Evolutionary conservation across 2,329 filamentous ascomycete genomes (phyloP), one percentile per base, ranked within the genome.

Genomic region (Aspergillus alliaceus): DNA sequence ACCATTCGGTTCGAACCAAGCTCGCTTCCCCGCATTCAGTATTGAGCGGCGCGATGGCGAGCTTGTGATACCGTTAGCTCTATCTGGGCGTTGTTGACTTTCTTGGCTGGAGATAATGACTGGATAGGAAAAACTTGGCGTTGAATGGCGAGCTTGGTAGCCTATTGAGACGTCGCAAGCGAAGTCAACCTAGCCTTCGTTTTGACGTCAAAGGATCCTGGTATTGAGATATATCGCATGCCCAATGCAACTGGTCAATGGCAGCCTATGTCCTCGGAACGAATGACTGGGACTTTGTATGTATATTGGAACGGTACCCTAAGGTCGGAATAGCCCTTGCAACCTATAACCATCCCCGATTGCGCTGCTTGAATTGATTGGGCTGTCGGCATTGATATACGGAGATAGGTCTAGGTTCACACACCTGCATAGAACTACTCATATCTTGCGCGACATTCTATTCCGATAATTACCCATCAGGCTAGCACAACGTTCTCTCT

Each of bases 21-120:
- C 6, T 22, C 44, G n/a, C 29, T 48, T 32, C 27, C 44, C 44
- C 44, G 14, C 44, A 48, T 29, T 8, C 12, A 20, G 18, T 14
- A 20, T 48, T 48, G 44, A 44, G 35, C 20, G 50, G 6, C 46
- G 27, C 14, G 24, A 34, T 52, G 20, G 40, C 32, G 31, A 22
- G 39, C 48, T 27, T 48, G 40, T 51, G 49, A 42, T 32, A 22
- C 24, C 37, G 15, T 56, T 48, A 35, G 54, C 48, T 31, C 49
- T 49, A 42, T 58, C 52, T 52, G 52, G 47, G 52, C 52, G 14
- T 32, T 55, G 39, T 58, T 58, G 48, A 48, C 52, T 47, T 55
- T 56, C 56, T 59, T 59, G 56, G 56, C 56, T 50, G 42, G 27
- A 31, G 44, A 22, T 37, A 25, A 20, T 48, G 25, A 48, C 44